Evolutionary conservation across 768 basidiomycete species (phyloP), one percentile per base, ranked within the genome.

Genomic region (Pholiota conissans): DNA sequence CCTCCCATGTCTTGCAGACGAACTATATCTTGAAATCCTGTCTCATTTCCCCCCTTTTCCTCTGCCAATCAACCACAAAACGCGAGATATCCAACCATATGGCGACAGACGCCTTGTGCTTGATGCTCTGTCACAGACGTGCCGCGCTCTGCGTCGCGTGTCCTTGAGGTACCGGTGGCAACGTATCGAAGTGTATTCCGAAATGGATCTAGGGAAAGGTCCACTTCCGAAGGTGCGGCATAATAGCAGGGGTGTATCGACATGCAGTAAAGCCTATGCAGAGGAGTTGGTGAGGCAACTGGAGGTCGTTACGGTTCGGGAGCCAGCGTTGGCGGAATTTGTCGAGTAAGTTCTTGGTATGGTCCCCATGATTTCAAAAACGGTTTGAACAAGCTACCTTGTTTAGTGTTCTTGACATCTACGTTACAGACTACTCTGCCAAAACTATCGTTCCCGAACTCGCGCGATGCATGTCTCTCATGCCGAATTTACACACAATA

Each of bases 401-500:
- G 30, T 13, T 6, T 32, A 32, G 30, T 32, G 30, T 32, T 32
- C 30, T 32, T 32, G 30, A 67, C 37, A 60, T 66, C 3, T 18
- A 59, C 10, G 57, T 68, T 13, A 59, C 49, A n/a, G 30, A 59
- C 16, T 60, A 45, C 29, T 66, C 56, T 5, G n/a, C 37, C 13
- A 34, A 50, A 1, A 50, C 49, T 2, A 61, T 69, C 8, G 24
- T 65, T 13, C 14, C 47, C 5, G 71, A 75, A 42, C 59, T 69
- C 13, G 64, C 62, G 13, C 55, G 62, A 34, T 70, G 66, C 37
- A 59, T 71, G 7, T 45, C 62, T 0, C 37, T 69, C n/a, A 63
- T 70, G n/a, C 59, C 59, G n/a, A 68, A 67, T 32, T 61, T 70
- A 14, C 52, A 67, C 20, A 65, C 62, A 30, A 28, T 71, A 10